These are phyloP conservation scores for Phoma sp. DNA, from an alignment of 2,329 filamentous ascomycete species.

Conservation along the genomic window DNA sequence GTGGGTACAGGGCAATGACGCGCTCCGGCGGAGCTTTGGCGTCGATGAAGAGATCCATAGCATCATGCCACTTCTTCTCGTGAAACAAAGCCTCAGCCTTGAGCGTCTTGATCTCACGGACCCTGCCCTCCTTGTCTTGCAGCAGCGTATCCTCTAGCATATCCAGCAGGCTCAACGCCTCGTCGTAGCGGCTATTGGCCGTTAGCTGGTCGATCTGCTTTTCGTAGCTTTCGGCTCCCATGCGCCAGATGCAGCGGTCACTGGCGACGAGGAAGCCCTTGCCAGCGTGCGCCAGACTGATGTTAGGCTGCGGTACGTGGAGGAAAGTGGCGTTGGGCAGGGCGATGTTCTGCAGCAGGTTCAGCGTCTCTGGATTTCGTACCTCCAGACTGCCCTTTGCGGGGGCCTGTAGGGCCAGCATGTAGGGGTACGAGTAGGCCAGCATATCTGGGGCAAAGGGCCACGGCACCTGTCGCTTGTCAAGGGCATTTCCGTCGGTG, in stretches of 20 bases:
- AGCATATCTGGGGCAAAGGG: conserved; percentile 83
- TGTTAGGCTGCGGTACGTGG: conserved; percentile 89
- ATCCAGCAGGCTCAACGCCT: conserved; percentile 84
- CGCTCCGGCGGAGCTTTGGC: conserved; percentile 88
- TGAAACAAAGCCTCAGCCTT: conserved; percentile 88
- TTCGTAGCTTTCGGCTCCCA: conserved; percentile 92
- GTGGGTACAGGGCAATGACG: conserved; percentile 85
- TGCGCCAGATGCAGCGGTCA: conserved; percentile 91
- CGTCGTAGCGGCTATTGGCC: conserved; percentile 76
- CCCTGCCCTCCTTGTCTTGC: conserved; percentile 77
- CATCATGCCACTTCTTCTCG: conserved; percentile 79
- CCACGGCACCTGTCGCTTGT: conserved; percentile 93
- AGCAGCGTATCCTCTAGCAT: conserved; percentile 94
- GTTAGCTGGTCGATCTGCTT: conserved; percentile 85
- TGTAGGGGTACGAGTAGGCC: conserved; percentile 96
- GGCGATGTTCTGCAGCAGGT: conserved; percentile 82
- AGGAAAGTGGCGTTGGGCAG: conserved; percentile 83
- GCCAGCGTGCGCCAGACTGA: conserved; percentile 91
- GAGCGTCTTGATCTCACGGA: conserved; percentile 86
- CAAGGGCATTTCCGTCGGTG: conserved; percentile 77
- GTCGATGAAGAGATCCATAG: conserved; percentile 89
- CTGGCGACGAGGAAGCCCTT: conserved; percentile 95
- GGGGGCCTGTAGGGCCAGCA: conserved; percentile 82
- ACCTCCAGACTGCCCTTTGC: conserved; percentile 87
- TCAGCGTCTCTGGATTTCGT: conserved; percentile 88